phyloP scores from a whole-genome alignment of 2,329 filamentous ascomycete species.

The Gyromitra esculenta region DNA sequence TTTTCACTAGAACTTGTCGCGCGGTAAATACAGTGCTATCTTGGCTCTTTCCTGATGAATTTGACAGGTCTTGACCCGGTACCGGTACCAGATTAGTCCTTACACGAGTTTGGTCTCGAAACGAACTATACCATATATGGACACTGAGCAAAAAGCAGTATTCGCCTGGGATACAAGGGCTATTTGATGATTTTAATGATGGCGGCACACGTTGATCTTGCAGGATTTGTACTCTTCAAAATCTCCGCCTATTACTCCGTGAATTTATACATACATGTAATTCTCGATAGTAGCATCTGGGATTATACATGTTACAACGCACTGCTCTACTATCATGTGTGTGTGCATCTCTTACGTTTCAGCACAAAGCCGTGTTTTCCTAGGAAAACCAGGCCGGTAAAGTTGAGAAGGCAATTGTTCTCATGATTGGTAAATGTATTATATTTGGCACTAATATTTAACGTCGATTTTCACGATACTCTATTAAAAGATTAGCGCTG shows the following conservation, averaged over 20 bases:
- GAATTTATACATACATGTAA: background rate
- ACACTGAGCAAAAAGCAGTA: background rate
- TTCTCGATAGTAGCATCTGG: background rate
- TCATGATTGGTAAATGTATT: background rate
- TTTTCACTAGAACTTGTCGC: background rate
- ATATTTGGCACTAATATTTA: background rate
- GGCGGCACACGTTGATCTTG: conserved; percentile 23
- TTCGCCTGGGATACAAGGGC: background rate
- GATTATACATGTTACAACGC: background rate
- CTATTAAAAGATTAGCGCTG: conserved; percentile 9
- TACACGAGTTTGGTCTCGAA: background rate
- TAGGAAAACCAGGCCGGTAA: background rate
- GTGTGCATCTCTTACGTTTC: background rate
- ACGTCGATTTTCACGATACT: background rate
- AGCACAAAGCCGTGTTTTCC: background rate
- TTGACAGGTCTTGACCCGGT: conserved; percentile 5
- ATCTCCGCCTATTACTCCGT: background rate
- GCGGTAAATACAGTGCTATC: conserved; percentile 11
- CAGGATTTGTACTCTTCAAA: background rate
- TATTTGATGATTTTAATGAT: conserved; percentile 16
- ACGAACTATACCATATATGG: background rate
- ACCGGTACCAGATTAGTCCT: background rate
- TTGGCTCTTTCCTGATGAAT: background rate
- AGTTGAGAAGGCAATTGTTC: background rate
- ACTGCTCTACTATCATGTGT: background rate